phyloP scores from a whole-genome alignment of 257 asterid species.

The Primulina eburnea region DNA sequence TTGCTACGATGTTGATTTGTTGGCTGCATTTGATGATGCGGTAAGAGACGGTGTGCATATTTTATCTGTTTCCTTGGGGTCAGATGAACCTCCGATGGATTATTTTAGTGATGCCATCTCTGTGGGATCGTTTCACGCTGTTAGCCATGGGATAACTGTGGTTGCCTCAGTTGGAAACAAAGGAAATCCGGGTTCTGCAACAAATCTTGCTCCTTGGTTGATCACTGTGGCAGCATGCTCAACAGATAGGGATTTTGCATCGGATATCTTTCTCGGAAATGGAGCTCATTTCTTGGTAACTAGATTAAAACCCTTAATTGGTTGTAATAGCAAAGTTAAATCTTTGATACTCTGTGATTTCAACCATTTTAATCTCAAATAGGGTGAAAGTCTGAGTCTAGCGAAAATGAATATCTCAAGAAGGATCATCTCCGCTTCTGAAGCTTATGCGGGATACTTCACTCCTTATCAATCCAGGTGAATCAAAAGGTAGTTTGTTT shows the following conservation, averaged over 20 bases:
- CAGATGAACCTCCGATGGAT: slow-evolving; percentile 76
- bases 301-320: background rate
- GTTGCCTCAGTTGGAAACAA: slow-evolving; percentile 90
- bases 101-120: slow-evolving; percentile 85
- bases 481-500: slow-evolving; percentile 73
- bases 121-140: slow-evolving; percentile 90
- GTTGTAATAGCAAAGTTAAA: background rate
- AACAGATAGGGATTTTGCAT: slow-evolving; percentile 68
- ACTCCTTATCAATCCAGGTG: slow-evolving; percentile 99
- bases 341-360: slow-evolving; percentile 13
- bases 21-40: slow-evolving; percentile 97
- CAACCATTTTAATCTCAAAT: slow-evolving; percentile 14
- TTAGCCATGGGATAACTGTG: slow-evolving; percentile 65
- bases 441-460: slow-evolving; percentile 81
- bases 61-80: slow-evolving; percentile 75
- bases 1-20: slow-evolving; percentile 80
- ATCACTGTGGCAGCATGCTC: slow-evolving; percentile 88
- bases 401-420: slow-evolving; percentile 45
- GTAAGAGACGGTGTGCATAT: slow-evolving; percentile 80
- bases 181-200: slow-evolving; percentile 63
- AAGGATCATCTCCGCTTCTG: slow-evolving; percentile 65
- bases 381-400: slow-evolving; percentile 84
- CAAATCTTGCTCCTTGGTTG: slow-evolving; percentile 95
- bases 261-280: slow-evolving; percentile 73
- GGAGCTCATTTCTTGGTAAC: slow-evolving; percentile 61